phyloP scores from a whole-genome alignment of 306 rosid species.

The Lithocarpus polystachyus region DNA sequence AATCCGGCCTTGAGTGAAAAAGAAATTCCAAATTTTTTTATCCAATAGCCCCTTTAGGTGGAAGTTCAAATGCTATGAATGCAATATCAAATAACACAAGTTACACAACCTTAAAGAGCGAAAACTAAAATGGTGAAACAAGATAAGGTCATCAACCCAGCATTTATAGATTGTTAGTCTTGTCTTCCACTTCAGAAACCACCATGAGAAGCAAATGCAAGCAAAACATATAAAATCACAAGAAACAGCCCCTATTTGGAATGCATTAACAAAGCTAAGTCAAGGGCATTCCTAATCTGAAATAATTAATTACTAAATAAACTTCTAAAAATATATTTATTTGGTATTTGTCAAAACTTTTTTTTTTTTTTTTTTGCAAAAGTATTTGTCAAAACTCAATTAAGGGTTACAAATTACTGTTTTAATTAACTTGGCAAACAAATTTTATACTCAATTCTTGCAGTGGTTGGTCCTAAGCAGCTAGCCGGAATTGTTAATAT shows the following conservation, averaged over 20 bases:
- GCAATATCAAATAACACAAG: conserved; percentile 76
- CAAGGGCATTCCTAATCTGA: neutral
- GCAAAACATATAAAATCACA: neutral
- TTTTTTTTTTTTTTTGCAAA: too few relatives aligned
- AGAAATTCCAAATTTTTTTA: conserved; percentile 78
- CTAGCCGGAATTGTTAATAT: neutral
- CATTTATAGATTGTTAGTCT: neutral
- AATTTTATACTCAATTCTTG: neutral
- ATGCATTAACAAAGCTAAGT: conserved; percentile 10
- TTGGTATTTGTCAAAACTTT: neutral
- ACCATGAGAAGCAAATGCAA: neutral
- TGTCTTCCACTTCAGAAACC: neutral
- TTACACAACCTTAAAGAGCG: conserved; percentile 51
- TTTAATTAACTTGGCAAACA: neutral
- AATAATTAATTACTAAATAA: conserved; percentile 8
- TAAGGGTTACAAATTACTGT: neutral
- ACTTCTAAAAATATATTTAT: neutral
- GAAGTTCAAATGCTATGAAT: conserved; percentile 97
- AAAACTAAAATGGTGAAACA: neutral
- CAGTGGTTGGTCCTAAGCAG: neutral
- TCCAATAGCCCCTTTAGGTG: conserved; percentile 92
- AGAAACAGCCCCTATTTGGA: neutral
- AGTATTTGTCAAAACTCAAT: neutral
- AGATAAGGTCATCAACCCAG: neutral
- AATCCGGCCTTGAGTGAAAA: conserved; percentile 91